Base-by-base conservation (phyloP, 148 eudicot genomes). In the Polygonum maritimum region DNA sequence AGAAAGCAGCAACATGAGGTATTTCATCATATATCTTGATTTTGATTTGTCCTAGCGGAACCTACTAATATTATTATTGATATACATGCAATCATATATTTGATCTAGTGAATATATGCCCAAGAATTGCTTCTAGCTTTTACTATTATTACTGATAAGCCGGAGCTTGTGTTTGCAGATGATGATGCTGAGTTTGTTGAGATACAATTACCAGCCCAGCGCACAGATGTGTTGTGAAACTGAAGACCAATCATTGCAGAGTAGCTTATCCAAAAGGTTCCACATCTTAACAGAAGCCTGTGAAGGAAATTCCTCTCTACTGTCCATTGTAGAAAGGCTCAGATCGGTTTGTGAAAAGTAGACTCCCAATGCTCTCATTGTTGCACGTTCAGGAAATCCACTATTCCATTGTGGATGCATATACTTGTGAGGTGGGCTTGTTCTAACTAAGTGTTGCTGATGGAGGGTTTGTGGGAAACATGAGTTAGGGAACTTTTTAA, bases 1-100 rank as follows among this genome's bases (percentile, higher is more conserved):
- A 87, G 87, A 44, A 90, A 89, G 79, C 74, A 76, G 79, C 89
- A 87, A 55, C 99, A 84, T 62, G 83, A 95, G 97, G 98, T 92
- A 85, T 44, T 26, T 26, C 31, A 26, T 14, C 51, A 75, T n/a
- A 38, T 70, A 9, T 65, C 15, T 60, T 58, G 22, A 21, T 8
- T 57, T 55, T 16, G 6, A 49, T 15, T 16, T 15, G 3, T 49
- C 16, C 16, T 5, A 1, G 4, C 15, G 55, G n/a, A 13, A 33
- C 55, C 40, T 21, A 1, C 19, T 74, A 26, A 26, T 26, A 16
- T 5, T 47, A 13, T 26, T 19, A 21, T 19, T 39, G 67, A 6
- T 54, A 33, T 15, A 63, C 13, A 19, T 21, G 44, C 35, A 55
- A 55, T 21, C 12, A 13, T 11, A 12, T 21, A 38, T 2, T 31